Evolutionary conservation across 2,329 filamentous ascomycete species (phyloP), one percentile per base, ranked within the genome.

Genomic region (Xylariales sp.): DNA sequence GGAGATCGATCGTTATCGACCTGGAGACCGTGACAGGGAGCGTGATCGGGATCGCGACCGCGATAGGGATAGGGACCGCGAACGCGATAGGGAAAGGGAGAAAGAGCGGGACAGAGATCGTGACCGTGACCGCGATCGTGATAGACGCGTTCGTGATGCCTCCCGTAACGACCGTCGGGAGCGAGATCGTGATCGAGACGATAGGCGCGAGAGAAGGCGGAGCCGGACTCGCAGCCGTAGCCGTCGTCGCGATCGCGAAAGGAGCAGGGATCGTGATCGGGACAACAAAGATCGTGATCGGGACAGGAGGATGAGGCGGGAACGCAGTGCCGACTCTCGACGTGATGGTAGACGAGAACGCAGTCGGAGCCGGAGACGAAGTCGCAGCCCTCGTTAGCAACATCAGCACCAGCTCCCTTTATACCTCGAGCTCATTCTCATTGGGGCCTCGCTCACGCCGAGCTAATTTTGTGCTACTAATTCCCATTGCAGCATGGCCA

Each of bases 1-100:
- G 10, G 62, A 70, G 37, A 64, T 69, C 38, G 71, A 75, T 49
- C 64, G 69, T 16, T 74, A 74, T 44, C 63, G 65, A 35, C 69
- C 69, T 17, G 57, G 55, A 40, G 69, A 63, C 20, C 65, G 70
- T 13, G 42, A 39, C 18, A 41, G 40, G 25, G 45, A 42, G 28
- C 51, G 55, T 6, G 54, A 58, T 29, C 49, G 56, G 12, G 52
- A 54, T 11, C 49, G 55, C 3, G 56, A 62, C 31, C 49, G 60
- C 6, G 53, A 55, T 21, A 52, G 60, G 5, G 60, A 65, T 35
- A 48, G 60, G n/a, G n/a, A n/a, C n/a, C n/a, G n/a, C n/a, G n/a
- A n/a, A n/a, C n/a, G n/a, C n/a, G n/a, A n/a, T n/a, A n/a, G n/a
- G 14, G 56, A 63, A 11, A 41, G 62, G 5, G 38, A 45, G 12